These are phyloP conservation scores for Salix exigua DNA, from an alignment of 345 rosid species.

Conservation along the genomic window DNA sequence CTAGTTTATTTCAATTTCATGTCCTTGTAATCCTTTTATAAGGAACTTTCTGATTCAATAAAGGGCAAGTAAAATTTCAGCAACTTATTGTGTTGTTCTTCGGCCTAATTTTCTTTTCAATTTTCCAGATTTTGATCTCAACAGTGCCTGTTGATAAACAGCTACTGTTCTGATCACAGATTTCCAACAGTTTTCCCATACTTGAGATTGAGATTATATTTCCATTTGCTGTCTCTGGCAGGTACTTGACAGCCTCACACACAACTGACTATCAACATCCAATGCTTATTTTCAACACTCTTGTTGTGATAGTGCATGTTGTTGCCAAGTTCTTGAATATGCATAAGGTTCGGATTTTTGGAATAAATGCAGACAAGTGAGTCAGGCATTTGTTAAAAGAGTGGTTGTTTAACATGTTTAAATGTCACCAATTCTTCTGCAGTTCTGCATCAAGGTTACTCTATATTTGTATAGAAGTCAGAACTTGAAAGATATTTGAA, in stretches of 20 bases:
- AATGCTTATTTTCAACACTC: conserved; percentile 84
- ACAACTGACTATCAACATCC: conserved; percentile 92
- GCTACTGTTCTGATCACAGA: no score
- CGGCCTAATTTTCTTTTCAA: no score
- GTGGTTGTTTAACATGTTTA: conserved; percentile 4
- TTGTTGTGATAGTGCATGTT: conserved; percentile 81
- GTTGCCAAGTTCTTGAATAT: conserved; percentile 96
- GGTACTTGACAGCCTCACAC: conserved; percentile 96
- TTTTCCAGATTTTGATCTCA: no score
- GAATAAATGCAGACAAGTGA: conserved; percentile 82
- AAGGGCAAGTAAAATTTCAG: no score
- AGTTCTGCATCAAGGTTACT: conserved; percentile 16
- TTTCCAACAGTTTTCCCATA: not conserved
- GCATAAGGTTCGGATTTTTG: conserved; percentile 99
- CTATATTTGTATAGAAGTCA: conserved; percentile 33
- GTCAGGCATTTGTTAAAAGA: not conserved
- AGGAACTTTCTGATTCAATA: no score
- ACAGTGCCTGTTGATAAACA: no score
- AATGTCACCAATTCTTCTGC: conserved; percentile 19
- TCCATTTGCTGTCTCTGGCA: conserved; percentile 20
- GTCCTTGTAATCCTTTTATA: no score
- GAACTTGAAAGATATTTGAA: conserved; percentile 20
- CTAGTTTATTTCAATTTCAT: no score
- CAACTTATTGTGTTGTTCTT: no score
- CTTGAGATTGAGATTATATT: not conserved